Conservation (phyloP, 345 rosid genomes). For the Aquilaria sinensis region DNA sequence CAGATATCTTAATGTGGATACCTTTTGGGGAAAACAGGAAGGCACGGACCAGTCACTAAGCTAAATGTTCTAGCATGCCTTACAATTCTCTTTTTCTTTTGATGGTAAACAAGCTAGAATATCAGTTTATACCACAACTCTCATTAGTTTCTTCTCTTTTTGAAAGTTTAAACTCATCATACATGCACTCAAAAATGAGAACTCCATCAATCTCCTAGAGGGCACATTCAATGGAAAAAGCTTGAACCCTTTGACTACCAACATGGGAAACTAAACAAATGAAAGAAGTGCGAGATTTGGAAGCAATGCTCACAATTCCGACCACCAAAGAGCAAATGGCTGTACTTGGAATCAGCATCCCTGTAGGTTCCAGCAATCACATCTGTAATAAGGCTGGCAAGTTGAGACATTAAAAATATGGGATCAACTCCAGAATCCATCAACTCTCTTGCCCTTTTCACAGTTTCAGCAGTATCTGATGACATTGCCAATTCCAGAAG, state of each 20-base stretch:
- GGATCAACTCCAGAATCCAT: conserved; percentile 96
- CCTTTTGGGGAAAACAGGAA: no score
- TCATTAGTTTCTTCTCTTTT: no score
- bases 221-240: background rate
- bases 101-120: no score
- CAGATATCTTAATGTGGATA: no score
- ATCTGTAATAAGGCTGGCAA: conserved; percentile 97
- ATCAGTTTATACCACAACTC: no score
- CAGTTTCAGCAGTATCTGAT: conserved; percentile 90
- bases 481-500: conserved; percentile 93
- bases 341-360: conserved; percentile 37
- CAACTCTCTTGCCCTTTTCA: conserved; percentile 89
- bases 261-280: conserved; percentile 2
- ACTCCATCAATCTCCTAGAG: no score
- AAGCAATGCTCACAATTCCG: conserved; percentile 58
- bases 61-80: no score
- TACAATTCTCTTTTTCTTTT: no score
- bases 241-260: background rate
- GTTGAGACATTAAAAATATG: conserved; percentile 90
- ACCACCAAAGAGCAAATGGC: conserved; percentile 47
- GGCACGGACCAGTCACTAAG: no score
- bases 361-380: conserved; percentile 88
- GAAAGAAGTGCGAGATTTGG: background rate
- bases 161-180: no score
- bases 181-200: no score